Evolutionary conservation across 805 yeast species (phyloP).

Genomic region (Isabelozyma gotoi): DNA sequence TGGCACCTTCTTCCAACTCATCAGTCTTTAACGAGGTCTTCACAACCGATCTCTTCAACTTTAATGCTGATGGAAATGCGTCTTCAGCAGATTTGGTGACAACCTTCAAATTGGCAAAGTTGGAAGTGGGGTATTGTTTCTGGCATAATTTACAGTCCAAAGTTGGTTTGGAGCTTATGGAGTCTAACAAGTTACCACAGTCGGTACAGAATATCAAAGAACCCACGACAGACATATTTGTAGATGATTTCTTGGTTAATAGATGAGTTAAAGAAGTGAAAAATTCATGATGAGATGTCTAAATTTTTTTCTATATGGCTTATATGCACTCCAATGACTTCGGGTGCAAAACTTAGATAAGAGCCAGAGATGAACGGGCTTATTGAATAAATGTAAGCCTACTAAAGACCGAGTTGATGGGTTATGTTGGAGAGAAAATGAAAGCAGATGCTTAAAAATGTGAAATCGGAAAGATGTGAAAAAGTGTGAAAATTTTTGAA

Average conservation of each 20-base stretch:
- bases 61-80: slow-evolving; percentile 88
- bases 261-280: not conserved
- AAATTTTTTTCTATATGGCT: not conserved
- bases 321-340: not conserved
- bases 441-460: too few species aligned
- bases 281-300: not conserved
- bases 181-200: slow-evolving; percentile 88
- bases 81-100: slow-evolving; percentile 85
- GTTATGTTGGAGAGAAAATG: too few species aligned
- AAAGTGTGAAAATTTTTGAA: too few species aligned
- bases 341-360: too few species aligned
- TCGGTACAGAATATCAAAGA: slow-evolving; percentile 89
- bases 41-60: slow-evolving; percentile 83
- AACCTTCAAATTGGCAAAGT: slow-evolving; percentile 78
- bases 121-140: slow-evolving; percentile 42
- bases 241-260: not conserved
- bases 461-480: too few species aligned
- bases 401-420: too few species aligned
- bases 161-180: slow-evolving; percentile 47
- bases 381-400: not conserved
- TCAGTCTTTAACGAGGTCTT: slow-evolving; percentile 75
- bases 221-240: slow-evolving; percentile 89
- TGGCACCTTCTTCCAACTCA: slow-evolving; percentile 92
- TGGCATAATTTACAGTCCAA: slow-evolving; percentile 58
- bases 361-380: too few species aligned